phyloP scores from a whole-genome alignment of 2,329 filamentous ascomycete species.

The Microdochium bolleyi region DNA sequence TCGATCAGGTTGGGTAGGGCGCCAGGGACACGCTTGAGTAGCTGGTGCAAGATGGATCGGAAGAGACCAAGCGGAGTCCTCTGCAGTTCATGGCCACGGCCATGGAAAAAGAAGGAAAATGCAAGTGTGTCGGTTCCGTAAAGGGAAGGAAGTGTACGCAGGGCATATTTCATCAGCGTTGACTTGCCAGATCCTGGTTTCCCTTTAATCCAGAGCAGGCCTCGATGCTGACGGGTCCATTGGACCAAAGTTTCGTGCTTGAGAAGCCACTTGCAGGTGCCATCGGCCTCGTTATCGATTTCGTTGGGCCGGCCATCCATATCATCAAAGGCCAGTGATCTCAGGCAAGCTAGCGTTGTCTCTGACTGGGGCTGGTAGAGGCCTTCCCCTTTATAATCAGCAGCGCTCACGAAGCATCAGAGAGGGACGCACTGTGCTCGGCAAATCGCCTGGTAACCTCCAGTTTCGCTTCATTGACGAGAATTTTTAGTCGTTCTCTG shows the following conservation, averaged over 20 bases:
- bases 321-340: slow-evolving; percentile 20
- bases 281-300: slow-evolving; percentile 9
- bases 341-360: slow-evolving; percentile 11
- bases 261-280: slow-evolving; percentile 25
- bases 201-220: slow-evolving; percentile 25
- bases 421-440: background rate
- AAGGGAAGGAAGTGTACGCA: slow-evolving; percentile 13
- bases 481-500: slow-evolving; percentile 1
- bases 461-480: slow-evolving; percentile 1
- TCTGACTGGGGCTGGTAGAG: background rate
- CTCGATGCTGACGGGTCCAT: slow-evolving; percentile 11
- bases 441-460: background rate
- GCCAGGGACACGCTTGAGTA: slow-evolving; percentile 15
- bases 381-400: background rate
- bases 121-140: slow-evolving; percentile 5
- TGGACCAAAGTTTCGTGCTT: slow-evolving; percentile 10
- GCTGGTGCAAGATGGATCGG: slow-evolving; percentile 23
- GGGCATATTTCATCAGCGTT: slow-evolving; percentile 24
- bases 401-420: background rate
- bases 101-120: slow-evolving; percentile 28
- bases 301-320: slow-evolving; percentile 16
- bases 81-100: slow-evolving; percentile 20
- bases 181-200: slow-evolving; percentile 20
- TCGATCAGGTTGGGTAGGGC: slow-evolving; percentile 10
- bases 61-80: slow-evolving; percentile 23